Base-by-base conservation (phyloP, 2,329 filamentous ascomycete genomes). In the Fusarium nurragi region DNA sequence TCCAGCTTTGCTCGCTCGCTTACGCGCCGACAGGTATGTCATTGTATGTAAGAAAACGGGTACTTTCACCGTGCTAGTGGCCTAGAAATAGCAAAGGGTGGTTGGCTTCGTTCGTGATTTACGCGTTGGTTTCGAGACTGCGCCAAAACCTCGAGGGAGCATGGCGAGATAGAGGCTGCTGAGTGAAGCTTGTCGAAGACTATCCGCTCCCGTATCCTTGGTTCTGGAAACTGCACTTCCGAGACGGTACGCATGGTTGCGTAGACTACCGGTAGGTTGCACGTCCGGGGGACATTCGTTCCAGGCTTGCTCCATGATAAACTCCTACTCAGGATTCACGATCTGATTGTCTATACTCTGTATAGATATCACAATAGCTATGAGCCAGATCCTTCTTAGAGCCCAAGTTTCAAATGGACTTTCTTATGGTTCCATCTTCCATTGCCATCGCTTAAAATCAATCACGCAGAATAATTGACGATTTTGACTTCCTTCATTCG, bases 31-130 rank as follows among this genome's bases (percentile, higher is more conserved):
- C 54, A 39, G 36, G 19, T 38, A 16, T 28, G 34, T 26, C 18
- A 12, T 21, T 41, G 36, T 41, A 58, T 51, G 36, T 41, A 55
- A 58, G 41, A 40, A 44, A 43, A 54, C 34, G 47, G 16, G 22
- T 22, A 41, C 25, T 28, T 23, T 19, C 18, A 22, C 14, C 23
- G 16, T 19, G 9, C 23, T 22, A 44, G 23, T 13, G 13, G 13
- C n/a, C 19, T 37, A 40, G 28, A 37, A 14, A 52, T 28, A 14
- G 14, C 26, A 23, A 16, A 16, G 19, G 36, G 30, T 39, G 36
- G 11, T 21, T 26, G 26, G 14, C 14, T 52, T 26, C 16, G 18
- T 39, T 52, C 44, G 19, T 51, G 36, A 36, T 36, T 54, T 25
- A 18, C 25, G 16, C n/a, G 23, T 50, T 16, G 32, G 18, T 53